Percentiles rank a stretch among this genome's conserved stretches.
Conservation (phyloP, 2,329 filamentous ascomycete genomes). For the Diaporthe humulicola region DNA sequence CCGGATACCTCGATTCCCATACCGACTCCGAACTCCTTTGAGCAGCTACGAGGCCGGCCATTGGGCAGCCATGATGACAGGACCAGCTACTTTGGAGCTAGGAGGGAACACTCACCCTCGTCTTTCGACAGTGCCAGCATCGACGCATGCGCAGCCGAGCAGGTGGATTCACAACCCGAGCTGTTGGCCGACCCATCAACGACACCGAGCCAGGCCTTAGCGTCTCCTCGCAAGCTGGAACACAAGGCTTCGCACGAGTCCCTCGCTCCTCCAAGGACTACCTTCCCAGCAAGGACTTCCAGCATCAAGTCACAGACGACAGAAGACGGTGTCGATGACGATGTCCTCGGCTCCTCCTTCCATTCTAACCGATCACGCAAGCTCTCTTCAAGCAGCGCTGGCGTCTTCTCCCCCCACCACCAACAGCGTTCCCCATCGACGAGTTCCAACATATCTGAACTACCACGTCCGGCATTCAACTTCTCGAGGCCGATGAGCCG, state of each 20-base stretch:
- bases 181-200: slow-evolving; percentile 53
- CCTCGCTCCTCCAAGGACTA: slow-evolving; percentile 35
- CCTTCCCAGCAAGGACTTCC: slow-evolving; percentile 65
- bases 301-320: slow-evolving; percentile 74
- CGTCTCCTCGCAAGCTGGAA: slow-evolving; percentile 59
- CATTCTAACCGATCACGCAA: slow-evolving; percentile 81
- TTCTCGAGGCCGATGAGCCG: slow-evolving; percentile 92
- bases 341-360: slow-evolving; percentile 68
- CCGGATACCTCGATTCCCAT: slow-evolving; percentile 63
- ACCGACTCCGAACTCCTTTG: slow-evolving; percentile 55
- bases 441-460: slow-evolving; percentile 81
- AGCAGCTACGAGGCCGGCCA: slow-evolving; percentile 56
- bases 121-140: slow-evolving; percentile 57
- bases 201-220: slow-evolving; percentile 48
- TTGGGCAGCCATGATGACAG: slow-evolving; percentile 55
- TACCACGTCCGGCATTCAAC: slow-evolving; percentile 86
- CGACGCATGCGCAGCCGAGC: slow-evolving; percentile 36
- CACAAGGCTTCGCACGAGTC: slow-evolving; percentile 64
- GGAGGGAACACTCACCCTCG: slow-evolving; percentile 70
- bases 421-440: slow-evolving; percentile 85
- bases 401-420: slow-evolving; percentile 66
- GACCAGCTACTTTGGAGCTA: slow-evolving; percentile 63
- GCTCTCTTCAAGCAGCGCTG: slow-evolving; percentile 76
- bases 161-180: slow-evolving; percentile 45
- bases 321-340: slow-evolving; percentile 76